Conservation (phyloP, 768 basidiomycete species). For the Tulasnella calospora region DNA sequence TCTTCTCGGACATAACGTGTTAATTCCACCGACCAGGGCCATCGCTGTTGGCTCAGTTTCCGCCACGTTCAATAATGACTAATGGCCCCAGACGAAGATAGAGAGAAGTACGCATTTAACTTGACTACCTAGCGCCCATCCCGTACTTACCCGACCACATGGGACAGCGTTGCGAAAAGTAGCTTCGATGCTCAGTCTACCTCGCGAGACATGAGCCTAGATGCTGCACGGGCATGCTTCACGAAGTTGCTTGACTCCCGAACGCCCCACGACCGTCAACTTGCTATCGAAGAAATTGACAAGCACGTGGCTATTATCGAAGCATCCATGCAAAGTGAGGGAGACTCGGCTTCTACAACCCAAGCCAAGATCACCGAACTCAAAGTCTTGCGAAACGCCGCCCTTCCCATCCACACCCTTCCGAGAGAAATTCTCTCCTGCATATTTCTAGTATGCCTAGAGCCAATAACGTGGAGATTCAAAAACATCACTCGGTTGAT, state of each 20-base stretch:
- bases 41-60: not conserved
- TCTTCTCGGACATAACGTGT: not conserved
- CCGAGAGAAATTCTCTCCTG: not conserved
- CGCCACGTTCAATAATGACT: too few relatives aligned
- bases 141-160: not conserved
- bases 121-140: not conserved
- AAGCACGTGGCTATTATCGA: not conserved
- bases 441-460: not conserved
- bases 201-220: not conserved
- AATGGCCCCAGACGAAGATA: not conserved
- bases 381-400: not conserved
- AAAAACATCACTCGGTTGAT: not conserved
- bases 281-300: not conserved
- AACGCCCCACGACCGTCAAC: not conserved
- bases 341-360: not conserved
- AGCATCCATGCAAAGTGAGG: not conserved
- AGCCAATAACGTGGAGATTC: not conserved
- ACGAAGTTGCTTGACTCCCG: not conserved
- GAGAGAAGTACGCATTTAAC: not conserved
- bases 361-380: not conserved
- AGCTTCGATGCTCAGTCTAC: not conserved
- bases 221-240: not conserved
- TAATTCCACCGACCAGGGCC: not conserved
- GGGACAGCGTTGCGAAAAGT: not conserved
- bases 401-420: not conserved